phyloP scores from a whole-genome alignment of 1,284 basidiomycete genomes.

The Abortiporus biennis region DNA sequence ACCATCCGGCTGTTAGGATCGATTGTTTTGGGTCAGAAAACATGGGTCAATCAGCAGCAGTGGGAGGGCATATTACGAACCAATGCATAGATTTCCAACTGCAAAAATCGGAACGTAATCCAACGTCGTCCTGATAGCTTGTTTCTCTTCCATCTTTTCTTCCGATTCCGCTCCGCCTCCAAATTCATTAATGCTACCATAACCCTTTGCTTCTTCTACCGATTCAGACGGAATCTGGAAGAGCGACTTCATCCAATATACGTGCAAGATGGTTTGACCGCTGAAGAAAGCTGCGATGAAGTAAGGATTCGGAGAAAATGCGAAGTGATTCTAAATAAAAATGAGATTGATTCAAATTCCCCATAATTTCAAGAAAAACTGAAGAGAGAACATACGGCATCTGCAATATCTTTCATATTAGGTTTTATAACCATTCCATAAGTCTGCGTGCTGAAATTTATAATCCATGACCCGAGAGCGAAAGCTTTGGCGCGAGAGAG shows the following conservation, averaged over 20 bases:
- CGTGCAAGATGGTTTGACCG: conserved; percentile 24
- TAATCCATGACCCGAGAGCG: conserved; percentile 23
- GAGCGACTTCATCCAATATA: conserved; percentile 25
- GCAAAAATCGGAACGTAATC: conserved; percentile 27
- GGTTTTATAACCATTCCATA: conserved; percentile 27
- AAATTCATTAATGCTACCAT: background rate
- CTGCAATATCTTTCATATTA: conserved; percentile 30
- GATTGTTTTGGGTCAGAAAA: too few species aligned
- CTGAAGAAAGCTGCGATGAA: conserved; percentile 31
- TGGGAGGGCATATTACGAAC: conserved; percentile 13
- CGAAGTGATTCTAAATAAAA: conserved; percentile 26
- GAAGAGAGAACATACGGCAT: conserved; percentile 20
- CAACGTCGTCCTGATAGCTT: conserved; percentile 18
- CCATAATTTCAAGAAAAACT: background rate
- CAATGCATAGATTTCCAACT: conserved; percentile 28
- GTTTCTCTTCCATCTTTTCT: conserved; percentile 12
- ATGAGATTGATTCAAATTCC: background rate
- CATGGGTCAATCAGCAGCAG: background rate
- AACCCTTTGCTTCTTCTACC: too few species aligned
- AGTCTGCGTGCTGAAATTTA: conserved; percentile 26
- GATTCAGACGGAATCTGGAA: too few species aligned
- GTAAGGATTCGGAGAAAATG: conserved; percentile 28
- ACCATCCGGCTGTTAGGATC: conserved; percentile 25
- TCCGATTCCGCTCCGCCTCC: conserved; percentile 2
- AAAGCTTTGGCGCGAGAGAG: conserved; percentile 22